Evolutionary conservation across 2,329 filamentous ascomycete species (phyloP).

Genomic region (Xylaria sp.): DNA sequence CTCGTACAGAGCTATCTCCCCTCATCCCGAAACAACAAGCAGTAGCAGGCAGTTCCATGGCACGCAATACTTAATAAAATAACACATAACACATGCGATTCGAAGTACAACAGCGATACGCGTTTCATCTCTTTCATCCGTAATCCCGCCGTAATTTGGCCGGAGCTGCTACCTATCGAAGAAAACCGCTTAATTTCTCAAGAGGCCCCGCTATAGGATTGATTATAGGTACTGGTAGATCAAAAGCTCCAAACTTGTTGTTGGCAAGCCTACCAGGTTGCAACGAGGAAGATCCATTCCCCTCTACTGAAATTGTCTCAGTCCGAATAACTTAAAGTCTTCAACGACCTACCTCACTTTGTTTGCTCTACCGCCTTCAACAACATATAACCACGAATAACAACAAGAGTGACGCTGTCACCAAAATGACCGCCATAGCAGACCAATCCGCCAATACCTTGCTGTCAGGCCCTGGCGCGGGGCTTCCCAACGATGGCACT

Average conservation of each 20-base stretch:
- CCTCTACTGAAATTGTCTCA: slow-evolving; percentile 13
- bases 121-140: background rate
- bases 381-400: slow-evolving; percentile 8
- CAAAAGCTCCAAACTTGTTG: slow-evolving; percentile 27
- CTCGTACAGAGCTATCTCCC: slow-evolving; percentile 32
- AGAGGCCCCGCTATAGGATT: slow-evolving; percentile 27
- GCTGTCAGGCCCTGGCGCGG: slow-evolving; percentile 47
- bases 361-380: slow-evolving; percentile 14
- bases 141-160: background rate
- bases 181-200: slow-evolving; percentile 21
- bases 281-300: slow-evolving; percentile 24
- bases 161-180: slow-evolving; percentile 8
- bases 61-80: background rate
- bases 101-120: background rate
- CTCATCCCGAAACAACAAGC: slow-evolving; percentile 18
- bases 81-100: background rate
- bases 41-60: background rate
- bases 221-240: slow-evolving; percentile 2
- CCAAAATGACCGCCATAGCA: slow-evolving; percentile 51
- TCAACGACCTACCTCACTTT: slow-evolving; percentile 8
- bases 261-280: slow-evolving; percentile 9
- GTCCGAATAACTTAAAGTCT: slow-evolving; percentile 2
- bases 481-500: slow-evolving; percentile 74
- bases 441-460: slow-evolving; percentile 59
- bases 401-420: slow-evolving; percentile 13